Base-by-base conservation (phyloP, 2,329 filamentous ascomycete genomes). In the Fusarium citri region DNA sequence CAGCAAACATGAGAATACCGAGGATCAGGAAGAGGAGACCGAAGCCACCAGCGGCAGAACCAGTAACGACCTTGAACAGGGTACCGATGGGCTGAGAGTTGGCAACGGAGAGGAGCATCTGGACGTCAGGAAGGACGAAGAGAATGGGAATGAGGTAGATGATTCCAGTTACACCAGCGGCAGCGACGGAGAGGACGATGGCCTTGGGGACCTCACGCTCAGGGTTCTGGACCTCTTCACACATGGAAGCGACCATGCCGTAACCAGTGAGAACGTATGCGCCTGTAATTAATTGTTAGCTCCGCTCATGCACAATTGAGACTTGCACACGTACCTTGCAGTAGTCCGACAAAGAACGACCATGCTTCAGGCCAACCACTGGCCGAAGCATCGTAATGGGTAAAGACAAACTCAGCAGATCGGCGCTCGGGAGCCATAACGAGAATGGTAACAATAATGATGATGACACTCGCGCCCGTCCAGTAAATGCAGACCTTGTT, bases 1-100 rank as follows among this genome's bases (percentile, higher is more conserved):
- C 92, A 2, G 92, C 91, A 74, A 94, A 94, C 77, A 94, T 85
- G 63, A 92, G 84, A 73, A 95, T 93, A 2, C 92, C 91, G 25
- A 94, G 84, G 70, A 95, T 89, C 4, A 94, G 82, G 78, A 94
- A 92, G 16, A 94, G 84, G 8, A 94, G 83, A 0, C 90, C 91
- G 69, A 95, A 94, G 1, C 92, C 92, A 25, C 91, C 92, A 8
- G 83, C 88, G 2, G 90, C 85, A 22, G 90, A 92, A 2, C 92
- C 92, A 0, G 92, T 94, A 12, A 89, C 92, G 0, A 83, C 89
- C 80, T 92, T 92, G 85, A 94, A 94, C 31, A 94, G 82, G 6
- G 91, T 83, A 11, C 91, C 91, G 66, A 95, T 92, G 2, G 93
- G 92, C 74, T 94, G 92, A 11, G 90, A 90, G 61, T 89, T 93